Percentiles rank a stretch among this genome's conserved stretches.
Evolutionary conservation across 202 grass and related monocot species (phyloP).

Genomic region (Schoenoplectus tabernaemontani): DNA sequence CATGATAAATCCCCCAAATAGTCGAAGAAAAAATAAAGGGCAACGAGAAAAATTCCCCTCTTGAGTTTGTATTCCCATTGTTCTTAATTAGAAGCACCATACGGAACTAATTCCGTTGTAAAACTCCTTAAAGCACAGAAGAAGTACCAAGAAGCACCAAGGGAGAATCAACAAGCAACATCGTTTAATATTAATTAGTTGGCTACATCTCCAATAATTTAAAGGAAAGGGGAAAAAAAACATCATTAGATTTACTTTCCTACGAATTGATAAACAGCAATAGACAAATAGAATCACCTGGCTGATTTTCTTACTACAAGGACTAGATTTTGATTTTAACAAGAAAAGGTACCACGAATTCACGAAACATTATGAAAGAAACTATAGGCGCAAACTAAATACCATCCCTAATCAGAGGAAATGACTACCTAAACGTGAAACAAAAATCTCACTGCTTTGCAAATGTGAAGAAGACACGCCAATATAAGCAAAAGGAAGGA

Average conservation of each 20-base stretch:
- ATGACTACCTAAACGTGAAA: not conserved
- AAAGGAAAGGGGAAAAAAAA: not conserved
- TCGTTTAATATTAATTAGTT: not conserved
- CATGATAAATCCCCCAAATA: not conserved
- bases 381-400: not conserved
- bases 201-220: not conserved
- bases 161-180: not conserved
- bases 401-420: not conserved
- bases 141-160: not conserved
- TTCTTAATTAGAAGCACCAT: not conserved
- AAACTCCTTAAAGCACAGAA: not conserved
- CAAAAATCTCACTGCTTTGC: not conserved
- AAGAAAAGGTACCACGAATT: not conserved
- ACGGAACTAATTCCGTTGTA: not conserved
- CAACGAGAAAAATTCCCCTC: not conserved
- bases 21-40: not conserved
- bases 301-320: not conserved
- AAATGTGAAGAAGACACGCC: not conserved
- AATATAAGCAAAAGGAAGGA: not conserved
- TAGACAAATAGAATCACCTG: not conserved
- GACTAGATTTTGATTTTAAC: not conserved
- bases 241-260: not conserved
- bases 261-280: not conserved
- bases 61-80: not conserved
- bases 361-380: not conserved